Base-by-base conservation (phyloP, 164 flowering plant genomes). In the Saururus chinensis region DNA sequence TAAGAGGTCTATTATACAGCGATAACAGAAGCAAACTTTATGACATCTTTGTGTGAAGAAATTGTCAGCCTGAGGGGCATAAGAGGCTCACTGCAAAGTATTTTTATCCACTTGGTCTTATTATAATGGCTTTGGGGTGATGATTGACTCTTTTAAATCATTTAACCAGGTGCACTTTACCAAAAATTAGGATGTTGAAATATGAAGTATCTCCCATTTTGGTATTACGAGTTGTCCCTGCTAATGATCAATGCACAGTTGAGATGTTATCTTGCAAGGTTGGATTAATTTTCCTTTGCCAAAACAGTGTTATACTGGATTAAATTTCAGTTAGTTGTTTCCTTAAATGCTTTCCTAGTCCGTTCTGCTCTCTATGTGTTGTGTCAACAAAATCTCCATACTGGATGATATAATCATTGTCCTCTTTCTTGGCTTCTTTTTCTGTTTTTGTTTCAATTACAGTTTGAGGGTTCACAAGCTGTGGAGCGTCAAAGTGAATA, bases 241-340 rank as follows among this genome's bases (percentile, higher is more conserved):
- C 85, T n/a, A 68, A 24, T 56, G 79, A 83, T 70, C 80, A 79
- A 68, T 88, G 92, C 63, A 66, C 51, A 1, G 85, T 88, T 54
- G 85, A 86, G 70, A 70, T 88, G 88, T 64, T 88, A 67, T 88
- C 92, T 57, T 88, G 96, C 76, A 84, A 80, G 89, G 96, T 85
- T 63, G 73, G 57, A 42, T 66, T 57, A 9, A 21, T 20, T 59
- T 1, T 24, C 45, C 19, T 35, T 37, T 37, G 19, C 21, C 42
- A 30, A 35, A 35, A 14, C 20, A n/a, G n/a, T n/a, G n/a, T n/a
- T n/a, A n/a, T n/a, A n/a, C n/a, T n/a, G n/a, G n/a, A n/a, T n/a
- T n/a, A n/a, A n/a, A n/a, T 26, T 57, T 0, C 22, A 30, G 45
- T 25, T 30, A n/a, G 35, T 57, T 35, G 60, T 10, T 10, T 14